phyloP scores from a whole-genome alignment of 2,329 filamentous ascomycete genomes.

The Venturiaceae sp. region DNA sequence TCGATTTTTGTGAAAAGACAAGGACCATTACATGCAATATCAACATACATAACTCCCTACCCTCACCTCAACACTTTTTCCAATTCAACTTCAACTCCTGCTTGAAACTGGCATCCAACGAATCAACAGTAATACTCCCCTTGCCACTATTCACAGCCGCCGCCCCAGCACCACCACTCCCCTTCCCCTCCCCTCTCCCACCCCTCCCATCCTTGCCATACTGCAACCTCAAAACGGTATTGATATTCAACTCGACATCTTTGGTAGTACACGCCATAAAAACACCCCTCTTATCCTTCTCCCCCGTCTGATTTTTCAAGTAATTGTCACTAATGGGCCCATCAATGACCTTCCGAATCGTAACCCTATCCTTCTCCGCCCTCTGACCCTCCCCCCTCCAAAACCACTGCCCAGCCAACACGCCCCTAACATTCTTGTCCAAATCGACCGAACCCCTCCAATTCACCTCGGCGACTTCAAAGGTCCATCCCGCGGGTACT shows the following conservation, averaged over 20 bases:
- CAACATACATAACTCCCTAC: no score
- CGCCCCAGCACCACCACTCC: not conserved
- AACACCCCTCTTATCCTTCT: not conserved
- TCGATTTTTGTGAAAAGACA: not conserved
- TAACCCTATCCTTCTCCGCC: not conserved
- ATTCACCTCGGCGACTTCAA: not conserved
- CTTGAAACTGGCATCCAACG: not conserved
- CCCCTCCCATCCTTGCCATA: not conserved
- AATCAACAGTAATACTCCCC: slow-evolving; percentile 1
- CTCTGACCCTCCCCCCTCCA: not conserved
- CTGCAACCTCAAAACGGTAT: not conserved
- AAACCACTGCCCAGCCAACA: not conserved
- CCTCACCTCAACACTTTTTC: not conserved
- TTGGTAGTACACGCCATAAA: slow-evolving; percentile 1
- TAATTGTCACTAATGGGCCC: not conserved
- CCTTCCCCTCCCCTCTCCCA: not conserved
- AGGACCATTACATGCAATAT: not conserved
- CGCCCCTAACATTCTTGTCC: not conserved
- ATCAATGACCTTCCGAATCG: not conserved
- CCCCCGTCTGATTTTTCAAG: not conserved
- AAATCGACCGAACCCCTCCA: slow-evolving; percentile 1
- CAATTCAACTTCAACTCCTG: not conserved
- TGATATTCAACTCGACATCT: not conserved
- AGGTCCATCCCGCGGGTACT: not conserved
- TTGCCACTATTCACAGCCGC: not conserved